phyloP scores from a whole-genome alignment of 108 stramenopile genomes.

The Cyclotella baltica region DNA sequence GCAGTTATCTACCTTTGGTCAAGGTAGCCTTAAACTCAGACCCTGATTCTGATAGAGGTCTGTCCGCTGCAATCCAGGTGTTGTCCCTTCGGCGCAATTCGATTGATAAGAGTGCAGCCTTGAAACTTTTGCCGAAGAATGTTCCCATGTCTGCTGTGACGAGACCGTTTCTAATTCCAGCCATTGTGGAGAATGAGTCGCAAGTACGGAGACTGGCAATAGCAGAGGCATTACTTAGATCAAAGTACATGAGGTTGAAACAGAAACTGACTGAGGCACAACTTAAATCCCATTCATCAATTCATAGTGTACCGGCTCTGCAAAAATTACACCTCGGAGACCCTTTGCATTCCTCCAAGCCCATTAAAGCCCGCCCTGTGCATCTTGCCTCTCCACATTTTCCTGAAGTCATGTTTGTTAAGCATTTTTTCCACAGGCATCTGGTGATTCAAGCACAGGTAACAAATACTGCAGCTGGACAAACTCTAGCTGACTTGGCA shows the following conservation, averaged over 20 bases:
- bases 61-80: slow-evolving; percentile 82
- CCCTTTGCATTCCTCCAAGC: slow-evolving; percentile 77
- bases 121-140: slow-evolving; percentile 81
- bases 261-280: slow-evolving; percentile 83
- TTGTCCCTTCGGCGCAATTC: slow-evolving; percentile 74
- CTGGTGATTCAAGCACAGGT: slow-evolving; percentile 88
- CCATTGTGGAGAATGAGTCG: slow-evolving; percentile 84
- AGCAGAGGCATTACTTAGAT: slow-evolving; percentile 76
- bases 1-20: slow-evolving; percentile 87
- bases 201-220: slow-evolving; percentile 84
- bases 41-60: slow-evolving; percentile 69
- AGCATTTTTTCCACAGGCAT: slow-evolving; percentile 87
- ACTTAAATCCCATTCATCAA: slow-evolving; percentile 76
- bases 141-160: slow-evolving; percentile 80
- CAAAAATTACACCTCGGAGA: slow-evolving; percentile 75
- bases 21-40: slow-evolving; percentile 82
- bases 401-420: slow-evolving; percentile 84
- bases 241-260: slow-evolving; percentile 74
- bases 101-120: slow-evolving; percentile 83
- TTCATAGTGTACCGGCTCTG: slow-evolving; percentile 78
- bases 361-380: slow-evolving; percentile 78
- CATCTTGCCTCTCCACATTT: slow-evolving; percentile 70
- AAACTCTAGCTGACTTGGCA: slow-evolving; percentile 75
- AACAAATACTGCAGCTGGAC: slow-evolving; percentile 53
- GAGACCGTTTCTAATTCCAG: slow-evolving; percentile 86